These are phyloP conservation scores for Fusarium circinatum DNA, from an alignment of 2,329 filamentous ascomycete species.

Conservation along the genomic window DNA sequence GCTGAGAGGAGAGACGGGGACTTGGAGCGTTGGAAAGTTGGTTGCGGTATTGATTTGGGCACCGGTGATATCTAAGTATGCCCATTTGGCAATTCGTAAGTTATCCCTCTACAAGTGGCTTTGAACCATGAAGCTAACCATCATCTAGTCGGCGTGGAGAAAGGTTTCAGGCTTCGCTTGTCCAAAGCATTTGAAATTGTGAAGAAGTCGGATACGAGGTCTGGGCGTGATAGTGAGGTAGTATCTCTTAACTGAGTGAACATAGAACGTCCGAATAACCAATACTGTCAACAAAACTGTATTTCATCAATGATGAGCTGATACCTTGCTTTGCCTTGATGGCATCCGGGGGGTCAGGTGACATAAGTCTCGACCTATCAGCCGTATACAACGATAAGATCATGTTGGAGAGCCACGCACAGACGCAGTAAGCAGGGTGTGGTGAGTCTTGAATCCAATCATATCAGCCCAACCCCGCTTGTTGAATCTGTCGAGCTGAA, in stretches of 20 bases:
- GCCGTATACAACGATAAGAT: not conserved
- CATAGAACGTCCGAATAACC: not conserved
- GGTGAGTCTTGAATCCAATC: too few species aligned
- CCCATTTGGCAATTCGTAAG: conserved; percentile 18
- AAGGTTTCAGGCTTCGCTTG: not conserved
- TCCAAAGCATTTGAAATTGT: not conserved
- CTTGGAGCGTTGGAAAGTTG: conserved; percentile 21
- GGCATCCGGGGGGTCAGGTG: not conserved
- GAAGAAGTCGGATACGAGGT: not conserved
- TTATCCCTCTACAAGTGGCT: not conserved
- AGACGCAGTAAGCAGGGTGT: not conserved
- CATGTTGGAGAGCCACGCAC: not conserved
- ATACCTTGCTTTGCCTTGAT: not conserved
- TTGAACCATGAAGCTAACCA: not conserved
- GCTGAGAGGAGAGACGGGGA: not conserved
- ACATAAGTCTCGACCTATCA: not conserved
- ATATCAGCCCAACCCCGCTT: not conserved
- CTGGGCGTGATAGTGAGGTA: too few species aligned
- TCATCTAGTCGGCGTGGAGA: conserved; percentile 4
- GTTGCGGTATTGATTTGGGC: conserved; percentile 18
- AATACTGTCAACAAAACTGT: not conserved
- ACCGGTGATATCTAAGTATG: conserved; percentile 17
- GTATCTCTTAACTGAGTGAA: not conserved
- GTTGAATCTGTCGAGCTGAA: not conserved
- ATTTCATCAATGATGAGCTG: accelerated